Conservation (phyloP, 139 green algal species). For the Chlorella sp. region DNA sequence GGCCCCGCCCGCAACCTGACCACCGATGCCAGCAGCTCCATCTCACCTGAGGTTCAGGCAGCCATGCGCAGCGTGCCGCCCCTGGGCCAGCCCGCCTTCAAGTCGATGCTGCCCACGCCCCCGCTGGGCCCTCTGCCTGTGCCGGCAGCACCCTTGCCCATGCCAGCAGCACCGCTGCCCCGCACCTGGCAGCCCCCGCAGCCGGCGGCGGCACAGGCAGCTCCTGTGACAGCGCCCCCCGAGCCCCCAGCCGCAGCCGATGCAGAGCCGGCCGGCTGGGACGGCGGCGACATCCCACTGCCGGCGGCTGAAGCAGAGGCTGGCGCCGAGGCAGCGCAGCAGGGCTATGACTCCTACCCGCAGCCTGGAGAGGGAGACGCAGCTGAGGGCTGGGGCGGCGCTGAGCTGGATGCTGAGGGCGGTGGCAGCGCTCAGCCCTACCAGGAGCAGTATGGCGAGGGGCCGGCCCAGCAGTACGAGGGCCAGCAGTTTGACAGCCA, state of each 20-base stretch:
- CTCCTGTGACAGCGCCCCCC: too few relatives aligned
- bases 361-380: background rate
- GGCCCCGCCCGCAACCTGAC: constrained; percentile 24
- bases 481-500: too few relatives aligned
- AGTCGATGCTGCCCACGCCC: constrained; percentile 21
- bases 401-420: background rate
- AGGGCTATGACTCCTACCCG: background rate
- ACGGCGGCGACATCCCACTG: background rate
- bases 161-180: background rate
- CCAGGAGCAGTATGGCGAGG: background rate
- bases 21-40: background rate
- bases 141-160: too few relatives aligned
- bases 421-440: background rate
- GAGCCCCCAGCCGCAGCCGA: too few relatives aligned
- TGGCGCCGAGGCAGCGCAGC: background rate
- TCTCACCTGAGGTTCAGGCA: constrained; percentile 11
- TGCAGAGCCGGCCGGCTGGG: background rate
- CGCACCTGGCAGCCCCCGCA: background rate
- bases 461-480: background rate
- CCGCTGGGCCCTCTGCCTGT: background rate
- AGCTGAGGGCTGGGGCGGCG: background rate
- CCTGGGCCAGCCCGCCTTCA: background rate
- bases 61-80: background rate
- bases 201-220: background rate
- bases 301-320: background rate